Evolutionary conservation across 805 yeast species (phyloP), one percentile per base, ranked within the genome.

Genomic region (Cyberlindnera bimundalis): DNA sequence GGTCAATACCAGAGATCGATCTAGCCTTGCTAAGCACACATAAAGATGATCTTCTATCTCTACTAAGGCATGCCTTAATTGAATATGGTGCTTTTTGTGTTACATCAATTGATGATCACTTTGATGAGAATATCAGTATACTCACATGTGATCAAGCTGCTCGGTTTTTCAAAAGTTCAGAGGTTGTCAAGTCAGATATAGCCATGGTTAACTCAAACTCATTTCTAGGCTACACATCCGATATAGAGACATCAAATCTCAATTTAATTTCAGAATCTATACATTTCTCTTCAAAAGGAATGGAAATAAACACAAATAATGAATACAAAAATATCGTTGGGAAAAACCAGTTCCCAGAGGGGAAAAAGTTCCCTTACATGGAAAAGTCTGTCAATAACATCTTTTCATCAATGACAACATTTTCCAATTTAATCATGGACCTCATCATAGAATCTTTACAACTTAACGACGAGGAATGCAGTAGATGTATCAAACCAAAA

Each of bases 401-500:
- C 54, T 65, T 78, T 28, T 56, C 51, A 2, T 68, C 66, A 23
- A 70, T 80, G 73, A 65, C 68, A 10, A 42, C 49, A 5, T 64
- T 80, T 29, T 60, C 77, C n/a, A 56, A 60, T 6, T 46, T 48
- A 21, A 65, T 81, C 45, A 61, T 74, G 15, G 55, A 55, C 28
- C 65, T 78, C 19, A 73, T 79, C 4, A 70, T 76, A 20, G 82
- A 79, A 49, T 66, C 82, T 2, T 63, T 81, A 29, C 78, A 75
- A 1, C 55, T 81, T 8, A 65, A 70, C 0, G 45, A 61, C 13
- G 21, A 37, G n/a, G 31, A 37, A 33, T 6, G 9, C 7, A 14
- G 15, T 12, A 19, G 23, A 16, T 9, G 6, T 13, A 18, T 33
- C 15, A 7, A 14, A 20, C 34, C 23, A 28, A 16, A 13, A 13